Percentiles rank a stretch among this genome's conserved stretches.
Conservation (phyloP, 495 filamentous ascomycete species). For the Trichoderma virens region DNA sequence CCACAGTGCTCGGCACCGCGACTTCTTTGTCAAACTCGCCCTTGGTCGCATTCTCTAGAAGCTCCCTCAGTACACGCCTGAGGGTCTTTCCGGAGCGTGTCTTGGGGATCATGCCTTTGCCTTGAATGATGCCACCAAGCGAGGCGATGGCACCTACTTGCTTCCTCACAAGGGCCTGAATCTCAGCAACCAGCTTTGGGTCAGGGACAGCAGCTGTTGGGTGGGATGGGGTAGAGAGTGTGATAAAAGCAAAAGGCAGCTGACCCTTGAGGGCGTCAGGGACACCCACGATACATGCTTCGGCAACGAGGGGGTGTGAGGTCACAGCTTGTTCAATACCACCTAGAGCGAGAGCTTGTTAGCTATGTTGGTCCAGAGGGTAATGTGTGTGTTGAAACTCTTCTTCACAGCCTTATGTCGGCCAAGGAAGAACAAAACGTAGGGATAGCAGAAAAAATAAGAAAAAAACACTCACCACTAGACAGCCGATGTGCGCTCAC, state of each 20-base stretch:
- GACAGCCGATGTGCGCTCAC: conserved; percentile 89
- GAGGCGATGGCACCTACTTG: conserved; percentile 85
- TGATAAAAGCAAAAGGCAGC: conserved; percentile 83
- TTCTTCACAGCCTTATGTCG: too few species aligned
- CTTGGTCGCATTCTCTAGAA: conserved; percentile 61
- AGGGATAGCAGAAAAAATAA: neutral
- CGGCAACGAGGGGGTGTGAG: conserved; percentile 65
- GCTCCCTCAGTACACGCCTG: conserved; percentile 67
- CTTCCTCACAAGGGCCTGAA: conserved; percentile 61
- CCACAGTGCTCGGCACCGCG: conserved; percentile 45
- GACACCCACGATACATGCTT: conserved; percentile 78
- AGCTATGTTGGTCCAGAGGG: conserved; percentile 1
- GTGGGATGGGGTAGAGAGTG: conserved; percentile 42
- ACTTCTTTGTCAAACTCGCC: conserved; percentile 44
- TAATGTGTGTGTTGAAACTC: too few species aligned
- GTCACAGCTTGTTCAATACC: conserved; percentile 86
- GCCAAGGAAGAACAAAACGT: too few species aligned
- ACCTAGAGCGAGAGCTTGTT: conserved; percentile 34
- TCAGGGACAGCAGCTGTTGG: conserved; percentile 39
- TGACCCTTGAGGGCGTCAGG: conserved; percentile 83
- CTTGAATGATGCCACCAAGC: conserved; percentile 75
- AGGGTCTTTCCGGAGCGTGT: conserved; percentile 85
- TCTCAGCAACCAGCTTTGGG: conserved; percentile 37
- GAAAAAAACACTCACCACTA: conserved; percentile 52
- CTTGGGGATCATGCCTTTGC: conserved; percentile 85